Percentiles rank a stretch among this genome's conserved stretches.
These are phyloP conservation scores for Eremochloa ophiuroides DNA, from an alignment of 176 grass and related monocot species.

Conservation along the genomic window DNA sequence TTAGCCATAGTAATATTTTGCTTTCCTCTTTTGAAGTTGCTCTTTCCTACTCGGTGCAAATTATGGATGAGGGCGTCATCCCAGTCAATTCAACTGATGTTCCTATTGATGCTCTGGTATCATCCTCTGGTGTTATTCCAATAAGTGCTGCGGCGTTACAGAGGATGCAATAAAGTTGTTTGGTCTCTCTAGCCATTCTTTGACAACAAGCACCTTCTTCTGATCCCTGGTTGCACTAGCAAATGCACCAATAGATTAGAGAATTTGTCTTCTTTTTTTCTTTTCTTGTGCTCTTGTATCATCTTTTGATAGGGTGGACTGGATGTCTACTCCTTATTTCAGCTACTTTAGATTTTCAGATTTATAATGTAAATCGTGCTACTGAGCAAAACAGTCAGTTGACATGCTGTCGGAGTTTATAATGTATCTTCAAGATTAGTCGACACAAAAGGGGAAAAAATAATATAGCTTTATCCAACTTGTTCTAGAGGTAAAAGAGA, in stretches of 20 bases:
- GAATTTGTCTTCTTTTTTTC: neutral
- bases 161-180: conserved; percentile 30
- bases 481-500: neutral
- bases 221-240: neutral
- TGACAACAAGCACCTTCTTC: neutral
- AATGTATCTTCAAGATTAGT: neutral
- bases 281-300: neutral
- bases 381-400: neutral
- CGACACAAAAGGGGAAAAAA: neutral
- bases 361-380: neutral
- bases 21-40: conserved; percentile 53
- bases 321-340: neutral
- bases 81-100: conserved; percentile 64
- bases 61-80: conserved; percentile 62
- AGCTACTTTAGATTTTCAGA: neutral
- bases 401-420: neutral
- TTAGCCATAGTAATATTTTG: neutral
- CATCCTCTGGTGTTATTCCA: conserved; percentile 58
- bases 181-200: neutral
- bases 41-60: conserved; percentile 84
- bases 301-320: neutral
- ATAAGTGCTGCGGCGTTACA: conserved; percentile 56
- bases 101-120: conserved; percentile 70
- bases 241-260: neutral
- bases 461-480: neutral